Evolutionary conservation across 2,329 filamentous ascomycete species (phyloP).

Genomic region (Mycosphaerelloides madeirae): DNA sequence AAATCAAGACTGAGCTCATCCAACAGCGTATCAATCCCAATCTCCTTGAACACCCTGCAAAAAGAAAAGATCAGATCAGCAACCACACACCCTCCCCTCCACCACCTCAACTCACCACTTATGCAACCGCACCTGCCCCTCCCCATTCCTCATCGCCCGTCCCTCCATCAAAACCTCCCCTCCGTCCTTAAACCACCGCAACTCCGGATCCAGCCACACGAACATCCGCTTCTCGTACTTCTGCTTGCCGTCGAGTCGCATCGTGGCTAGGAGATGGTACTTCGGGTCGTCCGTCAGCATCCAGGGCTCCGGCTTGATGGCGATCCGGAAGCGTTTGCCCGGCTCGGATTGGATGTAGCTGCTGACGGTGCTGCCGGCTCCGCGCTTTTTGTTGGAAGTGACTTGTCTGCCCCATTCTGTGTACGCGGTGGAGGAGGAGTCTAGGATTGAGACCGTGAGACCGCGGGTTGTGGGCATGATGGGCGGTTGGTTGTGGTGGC

Average conservation of each 20-base stretch:
- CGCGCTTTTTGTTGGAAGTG: neutral
- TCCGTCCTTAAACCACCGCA: neutral
- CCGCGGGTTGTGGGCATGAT: constrained; percentile 6
- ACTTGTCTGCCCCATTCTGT: constrained; percentile 8
- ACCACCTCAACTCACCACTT: neutral
- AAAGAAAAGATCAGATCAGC: neutral
- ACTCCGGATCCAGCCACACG: constrained; percentile 7
- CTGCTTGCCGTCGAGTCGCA: constrained; percentile 10
- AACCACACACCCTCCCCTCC: neutral
- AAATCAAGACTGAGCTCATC: constrained; percentile 4
- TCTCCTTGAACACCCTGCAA: constrained; percentile 9
- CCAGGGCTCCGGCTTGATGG: constrained; percentile 2
- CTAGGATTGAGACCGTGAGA: constrained; percentile 5
- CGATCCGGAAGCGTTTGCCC: constrained; percentile 11
- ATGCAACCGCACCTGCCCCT: constrained; percentile 2
- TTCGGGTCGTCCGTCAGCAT: neutral
- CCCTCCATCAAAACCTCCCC: neutral
- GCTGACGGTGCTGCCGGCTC: constrained; percentile 1
- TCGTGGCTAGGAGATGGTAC: constrained; percentile 9
- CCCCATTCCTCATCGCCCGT: neutral
- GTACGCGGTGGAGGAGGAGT: constrained; percentile 1
- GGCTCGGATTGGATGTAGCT: constrained; percentile 12
- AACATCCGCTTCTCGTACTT: constrained; percentile 8
- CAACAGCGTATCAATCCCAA: constrained; percentile 11
- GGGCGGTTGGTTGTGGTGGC: neutral